Evolutionary conservation across 2,329 filamentous ascomycete species (phyloP).

Genomic region (Microsporum audouinii): DNA sequence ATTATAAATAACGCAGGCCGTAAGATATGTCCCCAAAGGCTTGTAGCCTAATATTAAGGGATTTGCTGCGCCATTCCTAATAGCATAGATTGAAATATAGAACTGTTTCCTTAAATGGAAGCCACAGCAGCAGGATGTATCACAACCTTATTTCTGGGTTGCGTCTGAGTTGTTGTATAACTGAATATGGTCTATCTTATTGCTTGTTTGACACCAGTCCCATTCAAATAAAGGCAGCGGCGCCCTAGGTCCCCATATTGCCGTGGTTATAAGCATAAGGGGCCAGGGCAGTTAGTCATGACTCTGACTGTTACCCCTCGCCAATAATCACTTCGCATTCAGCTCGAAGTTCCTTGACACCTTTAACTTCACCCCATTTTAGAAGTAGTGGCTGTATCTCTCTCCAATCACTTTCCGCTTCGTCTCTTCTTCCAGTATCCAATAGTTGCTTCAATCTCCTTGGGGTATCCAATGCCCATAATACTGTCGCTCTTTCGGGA

Average conservation of each 20-base stretch:
- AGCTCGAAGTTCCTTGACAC: conserved; percentile 30
- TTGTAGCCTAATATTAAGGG: too few species aligned
- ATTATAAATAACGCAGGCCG: too few species aligned
- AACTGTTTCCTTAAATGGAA: too few species aligned
- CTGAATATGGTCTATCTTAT: neutral
- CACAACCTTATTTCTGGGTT: neutral
- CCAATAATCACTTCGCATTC: conserved; percentile 29
- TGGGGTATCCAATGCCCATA: conserved; percentile 36
- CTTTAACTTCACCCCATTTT: conserved; percentile 35
- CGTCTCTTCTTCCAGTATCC: conserved; percentile 28
- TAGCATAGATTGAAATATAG: too few species aligned
- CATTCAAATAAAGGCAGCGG: neutral
- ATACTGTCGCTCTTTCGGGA: conserved; percentile 33
- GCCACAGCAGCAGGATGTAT: too few species aligned
- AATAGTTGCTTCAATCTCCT: conserved; percentile 28
- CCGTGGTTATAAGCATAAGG: neutral
- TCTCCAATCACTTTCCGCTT: conserved; percentile 34
- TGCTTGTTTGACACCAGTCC: neutral
- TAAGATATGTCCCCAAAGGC: too few species aligned
- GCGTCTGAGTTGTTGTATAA: neutral
- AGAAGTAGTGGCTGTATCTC: conserved; percentile 29
- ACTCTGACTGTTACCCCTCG: conserved; percentile 1
- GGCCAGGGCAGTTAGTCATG: neutral
- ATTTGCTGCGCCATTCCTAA: too few species aligned
- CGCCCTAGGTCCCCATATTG: neutral